Base-by-base conservation (phyloP, 78 protist genomes). In the Dictyostelium citrinum region DNA sequence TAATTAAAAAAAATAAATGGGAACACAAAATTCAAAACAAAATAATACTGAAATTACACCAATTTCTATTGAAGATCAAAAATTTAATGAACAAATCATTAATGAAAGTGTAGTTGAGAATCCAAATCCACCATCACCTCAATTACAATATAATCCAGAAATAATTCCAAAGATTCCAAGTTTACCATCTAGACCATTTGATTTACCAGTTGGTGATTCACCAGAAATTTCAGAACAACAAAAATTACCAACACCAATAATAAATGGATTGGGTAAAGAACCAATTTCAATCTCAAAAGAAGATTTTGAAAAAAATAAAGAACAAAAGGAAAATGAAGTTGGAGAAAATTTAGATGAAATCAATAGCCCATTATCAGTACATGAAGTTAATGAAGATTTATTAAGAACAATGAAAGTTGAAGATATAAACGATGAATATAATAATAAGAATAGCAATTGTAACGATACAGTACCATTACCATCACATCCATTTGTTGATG, bases 161-260 rank as follows among this genome's bases (percentile, higher is more conserved):
- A 22, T 6, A 17, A 22, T 74, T 12, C 81, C 81, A 74, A 74
- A 74, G 51, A 37, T 74, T 22, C 81, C 81, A 74, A 37, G 58
- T 41, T 74, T 74, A 74, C 81, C 81, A 33, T 37, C 43, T 4
- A 37, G 37, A 74, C 81, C 83, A 39, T 49, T 29, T 9, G 71
- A 51, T 55, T 24, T 51, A 79, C 84, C 67, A 51, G 45, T 51
- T 55, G 84, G 71, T 20, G 84, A 79, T 33, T 79, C 84, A 31
- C 84, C 84, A 67, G 74, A 67, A 67, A 67, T 67, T 60, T 9
- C 29, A n/a, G 33, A 60, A 60, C 70, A 58, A 58, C n/a, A 22
- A n/a, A 60, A 24, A 24, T 24, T 24, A n/a, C 29, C 29, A 60
- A 24, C 70, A 24, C 70, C 70, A 60, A 49, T 49, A 16, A 49